A percentile compares a stretch with the other conserved stretches of the same genome.
These are phyloP conservation scores for Kazachstania sp. DNA, from an alignment of 1,139 yeast species.

Conservation along the genomic window DNA sequence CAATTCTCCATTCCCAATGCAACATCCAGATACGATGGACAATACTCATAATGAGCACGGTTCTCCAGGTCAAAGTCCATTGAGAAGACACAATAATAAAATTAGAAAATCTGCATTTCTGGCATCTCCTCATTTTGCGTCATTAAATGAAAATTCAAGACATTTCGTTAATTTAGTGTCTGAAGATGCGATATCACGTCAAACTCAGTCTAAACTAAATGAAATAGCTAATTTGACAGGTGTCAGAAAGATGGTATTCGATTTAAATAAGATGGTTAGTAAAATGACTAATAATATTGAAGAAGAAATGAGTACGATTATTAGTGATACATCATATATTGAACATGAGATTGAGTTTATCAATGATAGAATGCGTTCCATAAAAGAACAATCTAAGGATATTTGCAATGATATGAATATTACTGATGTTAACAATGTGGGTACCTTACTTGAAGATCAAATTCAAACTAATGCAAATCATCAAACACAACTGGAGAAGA, in stretches of 20 bases:
- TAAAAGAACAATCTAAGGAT: background rate
- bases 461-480: conserved; percentile 1
- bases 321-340: background rate
- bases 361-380: background rate
- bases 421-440: background rate
- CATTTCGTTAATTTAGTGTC: conserved; percentile 4
- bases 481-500: conserved; percentile 8
- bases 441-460: background rate
- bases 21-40: background rate
- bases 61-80: background rate
- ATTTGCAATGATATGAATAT: background rate
- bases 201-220: background rate
- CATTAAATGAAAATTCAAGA: conserved; percentile 3
- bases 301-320: background rate
- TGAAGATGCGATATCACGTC: conserved; percentile 1
- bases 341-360: conserved; percentile 3
- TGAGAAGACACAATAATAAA: background rate
- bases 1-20: conserved; percentile 1
- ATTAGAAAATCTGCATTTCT: background rate
- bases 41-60: background rate
- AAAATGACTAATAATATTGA: conserved; percentile 2
- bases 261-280: conserved; percentile 2
- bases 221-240: background rate
- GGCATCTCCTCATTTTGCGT: conserved; percentile 3
- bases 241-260: conserved; percentile 1